Conservation (phyloP, 2,329 filamentous ascomycete species). For the Aspergillus clavatus region DNA sequence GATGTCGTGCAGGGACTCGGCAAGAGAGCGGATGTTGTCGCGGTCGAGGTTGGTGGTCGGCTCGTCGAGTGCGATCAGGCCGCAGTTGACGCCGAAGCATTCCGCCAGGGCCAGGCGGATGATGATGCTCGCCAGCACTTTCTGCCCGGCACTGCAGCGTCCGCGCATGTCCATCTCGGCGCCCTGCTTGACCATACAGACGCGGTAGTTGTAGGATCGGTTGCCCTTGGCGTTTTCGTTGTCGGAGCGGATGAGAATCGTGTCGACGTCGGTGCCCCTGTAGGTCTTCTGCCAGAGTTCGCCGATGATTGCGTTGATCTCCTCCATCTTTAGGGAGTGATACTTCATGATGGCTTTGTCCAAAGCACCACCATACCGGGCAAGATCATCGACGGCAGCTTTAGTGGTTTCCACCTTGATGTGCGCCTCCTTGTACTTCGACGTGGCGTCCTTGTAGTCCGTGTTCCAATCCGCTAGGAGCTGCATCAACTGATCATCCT, state of each 20-base stretch:
- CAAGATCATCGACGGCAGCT: conserved; percentile 85
- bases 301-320: conserved; percentile 90
- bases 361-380: conserved; percentile 73
- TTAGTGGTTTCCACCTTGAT: conserved; percentile 89
- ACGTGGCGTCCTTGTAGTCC: conserved; percentile 77
- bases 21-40: conserved; percentile 89
- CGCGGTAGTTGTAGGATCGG: conserved; percentile 90
- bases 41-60: conserved; percentile 94
- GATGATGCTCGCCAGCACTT: conserved; percentile 93
- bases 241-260: conserved; percentile 90
- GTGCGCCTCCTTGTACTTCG: conserved; percentile 78
- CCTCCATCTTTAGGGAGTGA: conserved; percentile 94
- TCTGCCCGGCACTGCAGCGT: conserved; percentile 92
- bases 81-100: conserved; percentile 93
- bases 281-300: conserved; percentile 98
- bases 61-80: conserved; percentile 93
- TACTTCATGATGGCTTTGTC: conserved; percentile 98
- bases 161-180: conserved; percentile 99
- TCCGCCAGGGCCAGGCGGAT: conserved; percentile 94
- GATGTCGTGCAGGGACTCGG: conserved; percentile 77
- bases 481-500: conserved; percentile 72
- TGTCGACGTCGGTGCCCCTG: conserved; percentile 94
- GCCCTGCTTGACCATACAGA: conserved; percentile 96
- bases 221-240: conserved; percentile 70
- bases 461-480: conserved; percentile 75